Base-by-base conservation (phyloP, 208 protist genomes). In the Trypanosoma caninum region DNA sequence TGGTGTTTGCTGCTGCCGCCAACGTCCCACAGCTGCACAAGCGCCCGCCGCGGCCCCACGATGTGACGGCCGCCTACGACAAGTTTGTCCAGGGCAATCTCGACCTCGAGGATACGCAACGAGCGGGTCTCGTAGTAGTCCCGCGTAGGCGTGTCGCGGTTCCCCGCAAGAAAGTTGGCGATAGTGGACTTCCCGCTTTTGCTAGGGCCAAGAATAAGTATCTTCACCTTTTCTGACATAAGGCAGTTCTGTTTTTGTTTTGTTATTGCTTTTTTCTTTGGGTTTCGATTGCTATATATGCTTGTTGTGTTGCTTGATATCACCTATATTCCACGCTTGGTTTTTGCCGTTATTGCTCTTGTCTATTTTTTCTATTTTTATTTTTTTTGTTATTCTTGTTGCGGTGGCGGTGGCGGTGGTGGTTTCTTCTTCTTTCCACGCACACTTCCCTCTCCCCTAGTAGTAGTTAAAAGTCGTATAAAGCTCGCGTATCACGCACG, bases 11-110 rank as follows among this genome's bases (percentile, higher is more conserved):
- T 76, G 69, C 69, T 91, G 52, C 92, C 92, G 27, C 81, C 69
- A 8, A 94, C 45, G 46, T 97, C 92, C 90, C 92, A 97, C 54
- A 96, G 47, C 59, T 96, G 87, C 40, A 94, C 88, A 18, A 74
- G 30, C 0, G 91, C 75, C 11, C 69, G 48, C 38, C 66, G 78
- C n/a, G 56, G 71, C 22, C 80, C 72, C 22, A 80, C 72, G 20
- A 72, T 58, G 54, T 72, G 33, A 11, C 44, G 54, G 20, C 78
- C 74, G 34, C 31, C 64, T 16, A 80, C 46, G 22, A 68, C 74
- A 13, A 46, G 63, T 37, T 82, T 77, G 61, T 89, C 81, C 16
- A 93, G 65, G 28, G 90, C 78, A 13, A 90, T 37, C 46, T 95
- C 87, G 33, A 80, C 86, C 72, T 97, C 92, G 8, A 95, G 58